Evolutionary conservation across 305 asterid genomes (phyloP), one percentile per base, ranked within the genome.

Genomic region (Fraxinus sp.): DNA sequence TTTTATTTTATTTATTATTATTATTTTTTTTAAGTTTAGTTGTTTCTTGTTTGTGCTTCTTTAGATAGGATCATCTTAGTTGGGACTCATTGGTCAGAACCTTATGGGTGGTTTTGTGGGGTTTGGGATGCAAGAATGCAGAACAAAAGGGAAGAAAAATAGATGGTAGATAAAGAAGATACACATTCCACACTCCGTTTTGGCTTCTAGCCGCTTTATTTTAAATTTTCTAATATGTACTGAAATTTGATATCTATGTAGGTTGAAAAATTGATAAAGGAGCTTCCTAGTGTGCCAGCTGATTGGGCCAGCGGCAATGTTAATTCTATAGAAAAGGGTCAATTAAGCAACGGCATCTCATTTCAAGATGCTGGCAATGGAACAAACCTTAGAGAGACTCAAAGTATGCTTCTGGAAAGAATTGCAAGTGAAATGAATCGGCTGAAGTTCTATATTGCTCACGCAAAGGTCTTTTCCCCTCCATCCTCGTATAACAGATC

Each of bases 361-460:
- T 82, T 85, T 24, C 95, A 91, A 74, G 88, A 92, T 86, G 87
- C 85, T 76, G 98, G 93, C 85, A 91, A 86, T 73, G 97, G 97
- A 85, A 87, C 92, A 46, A 92, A 81, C 81, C 86, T 92, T 77
- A 92, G 98, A 89, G 98, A 96, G 90, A 91, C 99, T 59, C 98
- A 94, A 87, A 94, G 99, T 91, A 92, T 95, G 98, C 93, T 92
- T 84, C 86, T 96, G 83, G 98, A 96, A 89, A 90, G 98, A 87
- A 93, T 96, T 77, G 98, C 98, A 71, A 94, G 97, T 74, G 99
- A 96, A 90, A 95, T 96, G 99, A 96, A 94, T 87, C 87, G 97
- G 82, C 92, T 96, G 22, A 96, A 95, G 90, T 96, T 96, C 89
- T 94, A 94, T 72, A 91, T 92, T 76, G 80, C 91, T 87, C 98